Evolutionary conservation across 495 filamentous ascomycete genomes (phyloP).

Genomic region (Apiosordaria backusii): DNA sequence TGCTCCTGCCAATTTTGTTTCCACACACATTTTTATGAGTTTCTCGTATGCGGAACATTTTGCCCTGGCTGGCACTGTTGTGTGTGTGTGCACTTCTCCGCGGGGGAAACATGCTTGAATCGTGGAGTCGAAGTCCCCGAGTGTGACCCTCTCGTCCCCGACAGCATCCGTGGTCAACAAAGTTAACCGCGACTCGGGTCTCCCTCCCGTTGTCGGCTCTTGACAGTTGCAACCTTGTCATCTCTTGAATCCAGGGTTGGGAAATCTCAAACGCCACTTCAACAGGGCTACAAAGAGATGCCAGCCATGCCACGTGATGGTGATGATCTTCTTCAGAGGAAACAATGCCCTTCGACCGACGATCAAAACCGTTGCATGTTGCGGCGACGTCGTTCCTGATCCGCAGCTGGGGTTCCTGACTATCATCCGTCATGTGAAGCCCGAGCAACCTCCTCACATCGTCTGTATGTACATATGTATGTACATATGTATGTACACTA

Average conservation of each 20-base stretch:
- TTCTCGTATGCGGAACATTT: slow-evolving; percentile 23
- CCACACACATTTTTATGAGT: slow-evolving; percentile 22
- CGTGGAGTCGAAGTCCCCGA: slow-evolving; percentile 2
- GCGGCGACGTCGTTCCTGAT: slow-evolving; percentile 12
- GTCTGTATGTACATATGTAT: not conserved
- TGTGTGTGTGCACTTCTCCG: slow-evolving; percentile 2
- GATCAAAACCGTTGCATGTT: slow-evolving; percentile 1
- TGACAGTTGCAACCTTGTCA: not conserved
- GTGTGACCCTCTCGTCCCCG: slow-evolving; percentile 5
- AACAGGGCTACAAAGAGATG: slow-evolving; percentile 5
- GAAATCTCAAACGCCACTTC: slow-evolving; percentile 5
- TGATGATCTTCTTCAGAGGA: not conserved
- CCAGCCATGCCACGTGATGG: slow-evolving; percentile 13
- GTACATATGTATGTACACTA: not conserved
- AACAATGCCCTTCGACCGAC: not conserved
- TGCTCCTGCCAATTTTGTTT: slow-evolving; percentile 29
- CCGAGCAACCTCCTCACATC: not conserved
- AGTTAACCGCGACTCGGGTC: slow-evolving; percentile 9
- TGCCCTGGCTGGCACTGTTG: not conserved
- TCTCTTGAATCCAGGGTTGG: not conserved
- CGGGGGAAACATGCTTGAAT: not conserved
- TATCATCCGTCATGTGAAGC: slow-evolving; percentile 11
- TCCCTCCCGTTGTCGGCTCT: not conserved
- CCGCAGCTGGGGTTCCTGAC: slow-evolving; percentile 12
- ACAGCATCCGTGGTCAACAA: not conserved